These are phyloP conservation scores for Alternaria brassicicola DNA, from an alignment of 2,329 filamentous ascomycete species.

Conservation along the genomic window DNA sequence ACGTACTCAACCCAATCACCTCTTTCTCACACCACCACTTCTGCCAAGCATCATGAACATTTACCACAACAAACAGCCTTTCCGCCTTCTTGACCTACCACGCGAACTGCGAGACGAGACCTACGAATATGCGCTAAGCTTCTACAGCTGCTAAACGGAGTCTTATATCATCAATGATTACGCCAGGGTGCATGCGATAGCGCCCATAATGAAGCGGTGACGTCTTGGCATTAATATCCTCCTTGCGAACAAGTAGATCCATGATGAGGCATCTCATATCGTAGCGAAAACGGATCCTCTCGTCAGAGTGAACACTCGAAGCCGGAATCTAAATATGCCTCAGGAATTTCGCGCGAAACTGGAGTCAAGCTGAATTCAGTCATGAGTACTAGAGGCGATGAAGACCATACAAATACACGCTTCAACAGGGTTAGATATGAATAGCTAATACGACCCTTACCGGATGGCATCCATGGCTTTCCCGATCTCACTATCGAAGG, in stretches of 20 bases:
- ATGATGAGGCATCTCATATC: background rate
- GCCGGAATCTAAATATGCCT: no score
- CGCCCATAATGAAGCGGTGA: background rate
- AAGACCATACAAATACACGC: no score
- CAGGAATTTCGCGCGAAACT: no score
- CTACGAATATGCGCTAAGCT: background rate
- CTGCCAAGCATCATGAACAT: background rate
- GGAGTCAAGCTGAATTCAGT: no score
- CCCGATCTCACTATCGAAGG: background rate
- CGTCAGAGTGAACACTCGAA: background rate
- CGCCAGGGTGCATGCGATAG: background rate
- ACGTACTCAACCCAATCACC: background rate
- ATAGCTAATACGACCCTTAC: background rate
- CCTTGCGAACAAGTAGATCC: background rate
- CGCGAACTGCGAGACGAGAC: background rate
- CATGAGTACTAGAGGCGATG: no score
- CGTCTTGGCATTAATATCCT: background rate
- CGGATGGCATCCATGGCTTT: background rate
- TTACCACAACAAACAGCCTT: background rate
- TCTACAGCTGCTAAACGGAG: background rate
- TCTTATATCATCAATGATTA: background rate
- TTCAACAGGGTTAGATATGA: background rate
- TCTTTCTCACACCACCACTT: background rate
- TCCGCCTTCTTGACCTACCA: constrained; percentile 2
- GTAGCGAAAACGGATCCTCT: background rate